Evolutionary conservation across 2,329 filamentous ascomycete species (phyloP), one percentile per base, ranked within the genome.

Genomic region (Cordyceps tenuipes): DNA sequence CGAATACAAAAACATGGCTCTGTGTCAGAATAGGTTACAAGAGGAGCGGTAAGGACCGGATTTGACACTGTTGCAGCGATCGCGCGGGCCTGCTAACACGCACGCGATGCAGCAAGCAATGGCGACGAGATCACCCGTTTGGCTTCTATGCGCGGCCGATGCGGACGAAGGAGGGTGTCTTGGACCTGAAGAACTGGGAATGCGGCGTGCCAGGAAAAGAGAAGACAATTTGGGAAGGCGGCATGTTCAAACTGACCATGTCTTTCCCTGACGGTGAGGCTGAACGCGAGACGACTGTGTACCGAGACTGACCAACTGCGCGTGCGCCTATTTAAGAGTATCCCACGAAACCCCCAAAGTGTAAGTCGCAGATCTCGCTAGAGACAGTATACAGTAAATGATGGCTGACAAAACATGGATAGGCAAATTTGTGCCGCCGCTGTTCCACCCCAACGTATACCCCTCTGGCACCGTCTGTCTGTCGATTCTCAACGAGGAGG

Each of bases 391-490:
- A 13, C 15, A 29, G 2, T 13, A 34, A 17, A 31, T n/a, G 43
- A 34, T 41, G 26, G 17, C 48, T 51, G 21, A 51, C 48, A 44
- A 23, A 3, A 48, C n/a, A 12, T 13, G n/a, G 36, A 48, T 66
- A 96, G 92, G 92, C 86, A 97, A 96, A 82, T 99, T 99, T 71
- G 84, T 88, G 0, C 94, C 94, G 13, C 93, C 94, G 23, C 85
- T 99, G 46, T 99, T 99, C 78, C 94, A 99, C 71, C 94, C 94
- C 0, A 99, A 99, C 73, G 94, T 99, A 66, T 99, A 99, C 72
- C 94, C 94, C 0, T 97, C 93, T 0, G 95, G 94, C 66, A 99
- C 94, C 52, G 94, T 99, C 63, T 99, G 94, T 71, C 82, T 99
- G 23, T 96, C 91, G 31, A 99, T 99, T 66, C 77, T 99, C 65